These are phyloP conservation scores for Magnolia changhungtana DNA, from an alignment of 164 flowering plant species.

Conservation along the genomic window DNA sequence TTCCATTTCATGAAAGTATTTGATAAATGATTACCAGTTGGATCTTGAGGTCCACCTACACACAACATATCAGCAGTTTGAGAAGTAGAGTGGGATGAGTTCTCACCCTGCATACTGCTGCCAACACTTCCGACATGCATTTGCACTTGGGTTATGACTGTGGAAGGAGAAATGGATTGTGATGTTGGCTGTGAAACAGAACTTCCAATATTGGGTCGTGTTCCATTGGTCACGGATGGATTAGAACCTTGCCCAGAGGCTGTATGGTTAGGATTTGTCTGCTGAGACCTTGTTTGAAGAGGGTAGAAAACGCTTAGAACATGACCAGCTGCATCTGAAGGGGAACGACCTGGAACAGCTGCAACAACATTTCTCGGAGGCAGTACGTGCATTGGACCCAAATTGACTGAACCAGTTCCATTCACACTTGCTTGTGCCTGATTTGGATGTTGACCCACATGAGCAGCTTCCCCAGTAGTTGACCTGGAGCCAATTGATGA, in stretches of 20 bases:
- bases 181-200: conserved; percentile 32
- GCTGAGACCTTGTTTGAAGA: conserved; percentile 22
- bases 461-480: conserved; percentile 23
- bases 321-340: conserved; percentile 21
- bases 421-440: conserved; percentile 9
- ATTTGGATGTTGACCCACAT: conserved; percentile 8
- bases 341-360: conserved; percentile 24
- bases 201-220: conserved; percentile 28
- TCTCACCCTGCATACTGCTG: conserved; percentile 32
- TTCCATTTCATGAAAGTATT: background rate
- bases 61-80: background rate
- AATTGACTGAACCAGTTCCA: conserved; percentile 20
- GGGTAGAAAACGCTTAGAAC: conserved; percentile 20
- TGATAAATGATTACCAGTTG: conserved; percentile 37
- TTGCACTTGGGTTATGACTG: conserved; percentile 37
- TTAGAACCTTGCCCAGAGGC: conserved; percentile 22
- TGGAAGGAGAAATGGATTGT: conserved; percentile 28
- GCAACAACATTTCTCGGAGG: conserved; percentile 29
- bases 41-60: conserved; percentile 14
- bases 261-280: conserved; percentile 6
- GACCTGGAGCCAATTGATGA: conserved; percentile 55
- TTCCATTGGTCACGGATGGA: conserved; percentile 23
- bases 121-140: conserved; percentile 40
- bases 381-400: conserved; percentile 15
- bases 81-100: conserved; percentile 2